Conservation (phyloP, 2,329 filamentous ascomycete species). For the Paramyrothecium roridum region DNA sequence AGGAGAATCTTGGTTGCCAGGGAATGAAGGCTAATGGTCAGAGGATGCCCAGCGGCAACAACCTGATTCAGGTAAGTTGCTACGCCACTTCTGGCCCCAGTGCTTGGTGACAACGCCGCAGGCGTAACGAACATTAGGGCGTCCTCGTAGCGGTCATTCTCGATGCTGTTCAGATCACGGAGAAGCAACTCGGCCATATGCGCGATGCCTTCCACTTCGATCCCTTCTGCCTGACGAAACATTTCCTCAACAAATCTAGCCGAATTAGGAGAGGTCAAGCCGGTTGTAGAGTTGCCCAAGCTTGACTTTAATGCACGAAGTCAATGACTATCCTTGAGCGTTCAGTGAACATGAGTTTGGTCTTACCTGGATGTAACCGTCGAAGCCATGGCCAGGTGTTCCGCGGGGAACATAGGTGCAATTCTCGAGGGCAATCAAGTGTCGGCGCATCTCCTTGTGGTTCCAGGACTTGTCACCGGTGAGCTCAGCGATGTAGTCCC, state of each 20-base stretch:
- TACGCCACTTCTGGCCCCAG: constrained; percentile 10
- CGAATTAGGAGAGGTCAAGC: constrained; percentile 7
- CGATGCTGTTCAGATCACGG: constrained; percentile 23
- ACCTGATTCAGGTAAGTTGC: constrained; percentile 37
- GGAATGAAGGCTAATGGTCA: constrained; percentile 33
- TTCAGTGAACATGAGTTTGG: background rate
- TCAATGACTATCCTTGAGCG: background rate
- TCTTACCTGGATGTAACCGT: constrained; percentile 30
- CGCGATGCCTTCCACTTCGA: constrained; percentile 13
- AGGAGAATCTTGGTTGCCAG: constrained; percentile 35
- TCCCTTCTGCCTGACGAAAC: constrained; percentile 7
- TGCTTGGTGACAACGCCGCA: constrained; percentile 24
- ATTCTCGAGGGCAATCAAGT: constrained; percentile 37
- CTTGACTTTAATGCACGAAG: background rate
- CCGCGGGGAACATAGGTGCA: constrained; percentile 34
- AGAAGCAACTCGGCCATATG: constrained; percentile 20
- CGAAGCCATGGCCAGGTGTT: constrained; percentile 35
- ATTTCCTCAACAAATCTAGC: constrained; percentile 7
- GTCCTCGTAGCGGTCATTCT: constrained; percentile 18
- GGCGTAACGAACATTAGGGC: constrained; percentile 13
- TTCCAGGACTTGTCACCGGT: constrained; percentile 41
- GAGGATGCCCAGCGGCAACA: constrained; percentile 24
- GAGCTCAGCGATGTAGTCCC: constrained; percentile 30
- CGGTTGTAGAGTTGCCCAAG: background rate
- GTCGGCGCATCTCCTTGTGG: constrained; percentile 33